Evolutionary conservation across 352 stramenopile genomes (phyloP), one percentile per base, ranked within the genome.

Genomic region (Phytophthora ohioensis): DNA sequence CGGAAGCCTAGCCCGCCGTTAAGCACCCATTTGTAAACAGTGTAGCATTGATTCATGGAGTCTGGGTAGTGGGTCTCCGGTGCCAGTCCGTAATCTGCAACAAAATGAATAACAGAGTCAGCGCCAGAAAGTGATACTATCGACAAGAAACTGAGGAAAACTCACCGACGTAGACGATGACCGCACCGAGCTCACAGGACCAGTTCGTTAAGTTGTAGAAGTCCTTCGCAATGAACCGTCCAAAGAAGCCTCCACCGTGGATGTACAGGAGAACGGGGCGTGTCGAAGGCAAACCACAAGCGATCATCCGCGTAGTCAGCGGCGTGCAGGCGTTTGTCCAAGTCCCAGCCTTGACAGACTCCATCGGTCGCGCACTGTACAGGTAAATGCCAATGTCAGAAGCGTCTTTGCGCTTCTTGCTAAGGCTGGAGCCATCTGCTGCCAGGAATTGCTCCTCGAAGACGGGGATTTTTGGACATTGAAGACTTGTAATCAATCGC

Each of bases 161-260:
- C 80, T 42, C 83, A 94, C 88, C 88, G 34, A 96, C 82, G 72
- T 96, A 97, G 56, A 97, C 87, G 43, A 97, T 93, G 9, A 95
- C 86, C 2, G 80, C 86, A n/a, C 88, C 85, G 10, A 95, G 75
- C 9, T 71, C 73, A 8, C 77, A 75, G 0, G 87, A 86, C 91
- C 90, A 97, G 27, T 76, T 67, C 1, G 83, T 91, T 57, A 96
- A 51, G 43, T 91, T 94, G 48, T 91, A 80, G 8, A 89, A 88
- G 61, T 97, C 90, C 55, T 93, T 94, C 9, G 87, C 89, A 58
- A 97, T 91, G 67, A 95, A 96, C n/a, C 87, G 82, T 0, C 86
- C 89, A 45, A 97, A 95, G 63, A 95, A 97, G 2, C 89, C 91
- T 10, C 91, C 91, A 21, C 91, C 91, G 46, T 97, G 91, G 36